Evolutionary conservation across 768 basidiomycete genomes (phyloP).

Genomic region (Sporobolomyces phaffii): DNA sequence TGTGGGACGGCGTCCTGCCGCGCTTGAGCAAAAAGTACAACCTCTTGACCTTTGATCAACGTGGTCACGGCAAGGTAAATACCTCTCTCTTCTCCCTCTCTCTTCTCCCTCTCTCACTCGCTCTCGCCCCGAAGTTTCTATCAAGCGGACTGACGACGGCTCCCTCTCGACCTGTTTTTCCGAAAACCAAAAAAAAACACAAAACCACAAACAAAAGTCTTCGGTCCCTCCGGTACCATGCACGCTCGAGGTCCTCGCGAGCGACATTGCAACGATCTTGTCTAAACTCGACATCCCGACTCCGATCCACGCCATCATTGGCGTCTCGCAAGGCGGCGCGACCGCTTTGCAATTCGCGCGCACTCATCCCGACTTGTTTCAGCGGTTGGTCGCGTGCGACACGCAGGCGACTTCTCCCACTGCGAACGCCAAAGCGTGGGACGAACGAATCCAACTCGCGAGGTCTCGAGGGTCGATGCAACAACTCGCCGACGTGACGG

Average conservation of each 20-base stretch:
- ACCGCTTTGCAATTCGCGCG: slow-evolving; percentile 45
- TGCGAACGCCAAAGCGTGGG: slow-evolving; percentile 46
- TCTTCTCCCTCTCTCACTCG: too few species aligned
- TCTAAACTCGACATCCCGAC: slow-evolving; percentile 39
- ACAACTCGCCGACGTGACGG: slow-evolving; percentile 43
- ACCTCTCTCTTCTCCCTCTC: background rate
- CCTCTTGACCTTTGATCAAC: slow-evolving; percentile 45
- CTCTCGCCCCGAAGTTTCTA: too few species aligned
- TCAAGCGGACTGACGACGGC: too few species aligned
- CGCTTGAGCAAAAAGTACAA: slow-evolving; percentile 43
- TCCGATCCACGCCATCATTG: slow-evolving; percentile 44
- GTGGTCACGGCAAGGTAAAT: slow-evolving; percentile 45
- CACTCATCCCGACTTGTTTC: slow-evolving; percentile 36
- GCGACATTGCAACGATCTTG: slow-evolving; percentile 44
- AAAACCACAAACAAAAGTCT: slow-evolving; percentile 39
- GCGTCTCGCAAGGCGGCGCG: slow-evolving; percentile 47
- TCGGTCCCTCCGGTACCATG: slow-evolving; percentile 40
- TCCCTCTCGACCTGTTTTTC: too few species aligned
- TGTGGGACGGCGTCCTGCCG: slow-evolving; percentile 44
- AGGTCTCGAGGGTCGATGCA: slow-evolving; percentile 38
- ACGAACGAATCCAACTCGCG: slow-evolving; percentile 45
- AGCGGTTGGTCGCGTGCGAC: slow-evolving; percentile 44
- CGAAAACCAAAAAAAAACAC: too few species aligned
- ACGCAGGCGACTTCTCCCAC: slow-evolving; percentile 45
- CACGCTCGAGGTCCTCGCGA: slow-evolving; percentile 43